These are phyloP conservation scores for Vanilla planifolia DNA, from an alignment of 106 monocot genomes.

Conservation along the genomic window DNA sequence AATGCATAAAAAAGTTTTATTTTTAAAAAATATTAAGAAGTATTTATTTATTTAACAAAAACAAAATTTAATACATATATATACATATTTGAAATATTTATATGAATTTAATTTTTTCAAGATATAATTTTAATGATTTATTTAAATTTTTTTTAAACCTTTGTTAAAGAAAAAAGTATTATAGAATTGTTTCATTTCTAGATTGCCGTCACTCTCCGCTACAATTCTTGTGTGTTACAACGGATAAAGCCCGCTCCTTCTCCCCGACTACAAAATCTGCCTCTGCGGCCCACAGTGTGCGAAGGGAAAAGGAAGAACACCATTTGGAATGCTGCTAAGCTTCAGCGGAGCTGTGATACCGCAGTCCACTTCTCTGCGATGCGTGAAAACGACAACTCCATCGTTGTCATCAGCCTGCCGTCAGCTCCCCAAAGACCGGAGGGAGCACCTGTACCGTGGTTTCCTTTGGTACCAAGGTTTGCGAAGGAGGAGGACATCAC, in stretches of 20 bases:
- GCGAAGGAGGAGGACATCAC: background rate
- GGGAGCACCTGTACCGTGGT: background rate
- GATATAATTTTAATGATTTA: too few species aligned
- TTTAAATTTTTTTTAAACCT: too few species aligned
- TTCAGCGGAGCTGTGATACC: constrained; percentile 16
- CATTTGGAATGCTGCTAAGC: constrained; percentile 36
- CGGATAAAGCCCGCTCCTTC: constrained; percentile 1
- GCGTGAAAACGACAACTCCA: constrained; percentile 1
- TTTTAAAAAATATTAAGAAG: too few species aligned
- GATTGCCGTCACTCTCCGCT: too few species aligned
- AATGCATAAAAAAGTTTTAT: too few species aligned
- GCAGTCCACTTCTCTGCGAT: constrained; percentile 2
- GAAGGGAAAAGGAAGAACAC: background rate
- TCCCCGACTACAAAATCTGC: background rate
- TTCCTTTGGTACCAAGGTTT: background rate
- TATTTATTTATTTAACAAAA: too few species aligned
- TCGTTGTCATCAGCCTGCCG: background rate
- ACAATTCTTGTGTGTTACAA: too few species aligned
- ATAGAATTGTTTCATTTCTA: too few species aligned
- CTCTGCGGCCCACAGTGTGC: background rate
- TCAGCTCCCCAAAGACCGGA: background rate
- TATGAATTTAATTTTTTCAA: too few species aligned
- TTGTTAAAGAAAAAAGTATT: too few species aligned
- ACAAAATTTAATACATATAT: too few species aligned
- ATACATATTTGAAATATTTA: too few species aligned